These are phyloP conservation scores for Sambucus nigra DNA, from an alignment of 129 eudicot genomes.

Conservation along the genomic window DNA sequence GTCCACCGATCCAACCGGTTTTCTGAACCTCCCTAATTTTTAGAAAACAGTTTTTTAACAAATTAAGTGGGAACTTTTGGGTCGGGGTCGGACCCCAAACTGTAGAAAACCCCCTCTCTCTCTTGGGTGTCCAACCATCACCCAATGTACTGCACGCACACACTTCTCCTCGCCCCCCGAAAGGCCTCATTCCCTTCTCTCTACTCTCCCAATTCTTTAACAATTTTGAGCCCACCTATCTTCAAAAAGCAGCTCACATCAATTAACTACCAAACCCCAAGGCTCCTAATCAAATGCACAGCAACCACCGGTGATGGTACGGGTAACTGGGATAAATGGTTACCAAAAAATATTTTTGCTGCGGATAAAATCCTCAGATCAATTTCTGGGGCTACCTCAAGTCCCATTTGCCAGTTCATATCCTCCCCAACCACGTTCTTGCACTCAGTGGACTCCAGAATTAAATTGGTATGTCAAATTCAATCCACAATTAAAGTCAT, in stretches of 20 bases:
- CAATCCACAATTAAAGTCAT: neutral
- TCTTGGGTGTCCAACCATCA: too few species aligned
- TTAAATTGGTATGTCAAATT: constrained; percentile 50
- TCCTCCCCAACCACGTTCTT: constrained; percentile 80
- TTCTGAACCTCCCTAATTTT: too few species aligned
- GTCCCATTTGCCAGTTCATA: constrained; percentile 93
- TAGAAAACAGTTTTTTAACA: too few species aligned
- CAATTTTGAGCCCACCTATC: constrained; percentile 12
- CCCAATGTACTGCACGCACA: constrained; percentile 39
- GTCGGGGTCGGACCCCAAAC: too few species aligned
- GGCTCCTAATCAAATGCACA: constrained; percentile 27
- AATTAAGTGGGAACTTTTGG: too few species aligned
- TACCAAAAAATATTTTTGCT: constrained; percentile 48
- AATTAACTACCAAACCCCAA: constrained; percentile 23
- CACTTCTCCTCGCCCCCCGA: constrained; percentile 24
- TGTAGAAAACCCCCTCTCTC: too few species aligned
- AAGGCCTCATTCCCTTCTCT: constrained; percentile 16
- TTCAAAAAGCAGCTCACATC: constrained; percentile 20
- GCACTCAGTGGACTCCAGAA: constrained; percentile 88
- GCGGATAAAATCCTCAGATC: constrained; percentile 71
- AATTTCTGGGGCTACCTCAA: constrained; percentile 81
- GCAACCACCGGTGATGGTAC: constrained; percentile 19
- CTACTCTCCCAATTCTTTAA: constrained; percentile 13
- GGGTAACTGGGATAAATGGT: constrained; percentile 46
- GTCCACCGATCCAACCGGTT: too few species aligned